phyloP scores from a whole-genome alignment of 768 basidiomycete genomes.

The Lactarius trivialis region DNA sequence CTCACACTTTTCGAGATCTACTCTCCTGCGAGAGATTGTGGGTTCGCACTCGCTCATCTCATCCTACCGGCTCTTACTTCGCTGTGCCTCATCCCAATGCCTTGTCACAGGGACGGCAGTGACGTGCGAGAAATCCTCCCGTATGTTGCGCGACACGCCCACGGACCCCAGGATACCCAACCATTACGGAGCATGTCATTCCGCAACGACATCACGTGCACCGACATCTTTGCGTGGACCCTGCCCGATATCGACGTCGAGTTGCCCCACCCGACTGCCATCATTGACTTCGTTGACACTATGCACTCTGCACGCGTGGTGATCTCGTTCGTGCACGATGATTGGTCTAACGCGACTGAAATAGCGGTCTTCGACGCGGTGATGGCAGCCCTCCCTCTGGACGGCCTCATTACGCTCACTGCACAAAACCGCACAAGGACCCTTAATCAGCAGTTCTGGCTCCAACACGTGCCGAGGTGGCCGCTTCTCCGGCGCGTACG shows the following conservation, averaged over 20 bases:
- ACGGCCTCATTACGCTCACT: neutral
- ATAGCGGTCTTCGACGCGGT: neutral
- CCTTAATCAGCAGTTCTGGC: neutral
- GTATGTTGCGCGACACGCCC: neutral
- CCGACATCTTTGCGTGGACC: neutral
- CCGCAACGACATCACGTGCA: neutral
- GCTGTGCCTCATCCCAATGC: neutral
- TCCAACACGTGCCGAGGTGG: neutral
- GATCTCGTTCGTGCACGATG: neutral
- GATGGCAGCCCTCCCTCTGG: neutral
- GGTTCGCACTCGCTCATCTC: neutral
- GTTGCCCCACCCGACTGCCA: neutral
- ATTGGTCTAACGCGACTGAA: neutral
- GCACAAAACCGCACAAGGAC: neutral
- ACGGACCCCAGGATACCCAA: neutral
- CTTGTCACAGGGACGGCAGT: neutral
- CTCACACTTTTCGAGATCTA: neutral
- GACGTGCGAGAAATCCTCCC: neutral
- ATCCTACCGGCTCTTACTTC: neutral
- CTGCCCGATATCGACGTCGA: neutral
- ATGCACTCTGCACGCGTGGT: neutral
- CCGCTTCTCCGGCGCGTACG: neutral
- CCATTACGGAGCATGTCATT: neutral
- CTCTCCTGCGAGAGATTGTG: neutral
- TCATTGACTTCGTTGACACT: too few species aligned